Percentiles rank a stretch among this genome's conserved stretches.
Evolutionary conservation across 345 rosid genomes (phyloP).

Genomic region (Eucalyptus sp.): DNA sequence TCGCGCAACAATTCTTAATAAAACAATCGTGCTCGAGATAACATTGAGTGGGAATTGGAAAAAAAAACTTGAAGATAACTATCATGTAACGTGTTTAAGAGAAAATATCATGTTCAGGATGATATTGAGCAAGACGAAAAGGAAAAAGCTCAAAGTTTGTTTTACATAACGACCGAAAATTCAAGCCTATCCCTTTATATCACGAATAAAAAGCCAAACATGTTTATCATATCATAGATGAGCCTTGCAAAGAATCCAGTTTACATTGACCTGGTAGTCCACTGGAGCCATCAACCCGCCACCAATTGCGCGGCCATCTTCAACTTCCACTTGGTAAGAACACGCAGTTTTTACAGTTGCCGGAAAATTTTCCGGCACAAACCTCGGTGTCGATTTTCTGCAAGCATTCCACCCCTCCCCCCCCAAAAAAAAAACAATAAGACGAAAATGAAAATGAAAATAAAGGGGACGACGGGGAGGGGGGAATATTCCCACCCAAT

Average conservation of each 20-base stretch:
- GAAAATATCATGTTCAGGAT: neutral
- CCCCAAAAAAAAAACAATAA: neutral
- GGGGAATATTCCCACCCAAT: slow-evolving; percentile 17
- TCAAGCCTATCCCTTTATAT: neutral
- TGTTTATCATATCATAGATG: neutral
- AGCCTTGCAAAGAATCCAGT: neutral
- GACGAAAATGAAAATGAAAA: neutral
- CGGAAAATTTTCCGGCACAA: neutral
- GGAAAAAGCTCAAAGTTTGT: accelerated
- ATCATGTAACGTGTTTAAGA: neutral
- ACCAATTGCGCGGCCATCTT: neutral
- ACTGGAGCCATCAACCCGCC: neutral
- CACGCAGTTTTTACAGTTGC: neutral
- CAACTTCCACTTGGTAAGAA: neutral
- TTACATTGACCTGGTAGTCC: neutral
- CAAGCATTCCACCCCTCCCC: neutral
- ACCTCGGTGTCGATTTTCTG: slow-evolving; percentile 7
- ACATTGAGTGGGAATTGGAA: accelerated
- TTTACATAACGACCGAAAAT: neutral
- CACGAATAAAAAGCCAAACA: neutral
- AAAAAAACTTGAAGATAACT: neutral
- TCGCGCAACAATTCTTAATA: neutral
- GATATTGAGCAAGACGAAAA: neutral
- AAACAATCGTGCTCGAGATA: neutral
- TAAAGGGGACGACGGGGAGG: neutral